These are phyloP conservation scores for Fusarium nodosum DNA, from an alignment of 2,329 filamentous ascomycete genomes.

Conservation along the genomic window DNA sequence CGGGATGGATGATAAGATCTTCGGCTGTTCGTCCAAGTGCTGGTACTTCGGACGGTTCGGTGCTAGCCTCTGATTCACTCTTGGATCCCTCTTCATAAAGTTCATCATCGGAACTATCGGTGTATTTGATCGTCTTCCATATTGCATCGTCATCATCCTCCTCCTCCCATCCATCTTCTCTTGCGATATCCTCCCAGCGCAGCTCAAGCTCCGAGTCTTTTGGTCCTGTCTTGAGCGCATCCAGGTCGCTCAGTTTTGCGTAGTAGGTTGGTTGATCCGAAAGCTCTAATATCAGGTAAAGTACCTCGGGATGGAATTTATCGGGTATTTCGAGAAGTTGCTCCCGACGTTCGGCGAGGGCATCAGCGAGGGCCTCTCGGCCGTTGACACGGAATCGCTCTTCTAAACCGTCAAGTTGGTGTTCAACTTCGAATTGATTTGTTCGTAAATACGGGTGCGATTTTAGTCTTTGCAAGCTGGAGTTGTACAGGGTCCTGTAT, in stretches of 20 bases:
- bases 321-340: constrained; percentile 67
- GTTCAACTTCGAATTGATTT: constrained; percentile 80
- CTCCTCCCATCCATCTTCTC: constrained; percentile 78
- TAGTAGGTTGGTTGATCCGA: constrained; percentile 84
- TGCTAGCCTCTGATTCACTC: constrained; percentile 53
- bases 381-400: constrained; percentile 88
- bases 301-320: constrained; percentile 82
- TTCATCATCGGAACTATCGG: constrained; percentile 72
- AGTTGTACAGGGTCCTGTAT: constrained; percentile 63
- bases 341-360: constrained; percentile 70
- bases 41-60: constrained; percentile 51
- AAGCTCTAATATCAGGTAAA: constrained; percentile 83
- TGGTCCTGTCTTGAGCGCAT: constrained; percentile 61
- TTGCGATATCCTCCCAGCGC: constrained; percentile 84
- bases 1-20: constrained; percentile 54
- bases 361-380: constrained; percentile 83
- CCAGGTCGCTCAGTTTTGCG: constrained; percentile 74
- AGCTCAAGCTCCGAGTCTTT: constrained; percentile 63
- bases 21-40: constrained; percentile 45
- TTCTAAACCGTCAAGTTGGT: constrained; percentile 77
- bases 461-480: constrained; percentile 65
- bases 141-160: constrained; percentile 67
- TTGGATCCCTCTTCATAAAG: constrained; percentile 54
- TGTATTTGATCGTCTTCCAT: constrained; percentile 79
- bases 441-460: constrained; percentile 72